phyloP scores from a whole-genome alignment of 1,284 basidiomycete species.

The Pseudozyma sp. region DNA sequence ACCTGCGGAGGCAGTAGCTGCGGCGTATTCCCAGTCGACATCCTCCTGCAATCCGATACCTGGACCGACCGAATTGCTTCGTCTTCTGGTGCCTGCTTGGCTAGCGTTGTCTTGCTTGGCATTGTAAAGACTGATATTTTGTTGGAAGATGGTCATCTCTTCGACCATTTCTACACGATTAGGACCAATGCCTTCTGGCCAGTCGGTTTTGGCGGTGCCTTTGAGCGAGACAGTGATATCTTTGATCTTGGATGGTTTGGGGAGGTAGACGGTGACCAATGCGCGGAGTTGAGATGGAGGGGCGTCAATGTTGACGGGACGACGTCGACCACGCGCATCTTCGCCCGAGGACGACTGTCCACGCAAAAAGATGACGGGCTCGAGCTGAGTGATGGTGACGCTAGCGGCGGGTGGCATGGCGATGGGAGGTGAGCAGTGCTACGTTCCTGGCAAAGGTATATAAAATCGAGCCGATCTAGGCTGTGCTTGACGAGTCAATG shows the following conservation, averaged over 20 bases:
- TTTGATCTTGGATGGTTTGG: slow-evolving; percentile 86
- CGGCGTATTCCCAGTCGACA: slow-evolving; percentile 69
- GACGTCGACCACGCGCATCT: slow-evolving; percentile 52
- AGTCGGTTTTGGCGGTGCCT: slow-evolving; percentile 77
- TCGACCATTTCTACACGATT: slow-evolving; percentile 83
- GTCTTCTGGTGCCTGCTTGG: slow-evolving; percentile 2
- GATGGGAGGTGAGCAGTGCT: neutral
- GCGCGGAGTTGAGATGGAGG: slow-evolving; percentile 86
- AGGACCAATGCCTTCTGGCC: slow-evolving; percentile 89
- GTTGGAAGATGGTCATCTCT: slow-evolving; percentile 80
- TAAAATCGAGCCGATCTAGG: neutral
- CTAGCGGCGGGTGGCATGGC: slow-evolving; percentile 48
- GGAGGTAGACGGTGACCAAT: slow-evolving; percentile 82
- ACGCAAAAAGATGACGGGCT: slow-evolving; percentile 66
- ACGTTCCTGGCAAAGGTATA: neutral
- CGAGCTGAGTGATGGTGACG: slow-evolving; percentile 55
- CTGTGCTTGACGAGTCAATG: too few relatives aligned
- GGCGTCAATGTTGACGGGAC: slow-evolving; percentile 69
- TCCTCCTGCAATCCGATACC: slow-evolving; percentile 72
- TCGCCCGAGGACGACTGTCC: slow-evolving; percentile 58
- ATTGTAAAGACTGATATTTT: slow-evolving; percentile 79
- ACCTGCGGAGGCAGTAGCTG: slow-evolving; percentile 12
- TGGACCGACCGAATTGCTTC: slow-evolving; percentile 84
- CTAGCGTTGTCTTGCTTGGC: slow-evolving; percentile 36
- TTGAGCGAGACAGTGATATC: slow-evolving; percentile 84